phyloP scores from a whole-genome alignment of 75 land plant genomes.

The Azolla pinnata region DNA sequence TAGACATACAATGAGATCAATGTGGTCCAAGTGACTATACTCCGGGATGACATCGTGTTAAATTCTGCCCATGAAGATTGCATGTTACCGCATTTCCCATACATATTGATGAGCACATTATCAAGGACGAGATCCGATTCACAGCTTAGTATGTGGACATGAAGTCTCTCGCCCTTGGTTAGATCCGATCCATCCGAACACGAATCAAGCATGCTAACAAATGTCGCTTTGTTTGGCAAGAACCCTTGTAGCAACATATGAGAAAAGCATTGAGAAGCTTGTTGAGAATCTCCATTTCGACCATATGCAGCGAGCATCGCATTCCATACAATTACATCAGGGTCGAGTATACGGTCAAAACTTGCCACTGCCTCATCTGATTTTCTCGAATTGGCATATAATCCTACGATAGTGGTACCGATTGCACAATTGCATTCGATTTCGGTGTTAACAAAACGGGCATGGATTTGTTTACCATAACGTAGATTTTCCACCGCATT shows the following conservation, averaged over 20 bases:
- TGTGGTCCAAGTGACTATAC: slow-evolving; percentile 9
- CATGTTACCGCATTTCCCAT: slow-evolving; percentile 23
- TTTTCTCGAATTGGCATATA: slow-evolving; percentile 37
- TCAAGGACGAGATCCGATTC: slow-evolving; percentile 25
- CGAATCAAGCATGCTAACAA: slow-evolving; percentile 42
- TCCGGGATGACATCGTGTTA: background rate
- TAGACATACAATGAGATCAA: slow-evolving; percentile 3
- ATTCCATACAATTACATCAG: slow-evolving; percentile 37
- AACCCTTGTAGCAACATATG: slow-evolving; percentile 67
- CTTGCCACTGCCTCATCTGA: slow-evolving; percentile 11
- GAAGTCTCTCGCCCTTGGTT: slow-evolving; percentile 1
- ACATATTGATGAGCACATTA: slow-evolving; percentile 43
- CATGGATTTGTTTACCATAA: slow-evolving; percentile 42
- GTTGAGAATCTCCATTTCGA: slow-evolving; percentile 32
- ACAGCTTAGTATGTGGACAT: slow-evolving; percentile 12
- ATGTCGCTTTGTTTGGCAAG: slow-evolving; percentile 46
- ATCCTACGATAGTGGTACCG: slow-evolving; percentile 34
- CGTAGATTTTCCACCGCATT: slow-evolving; percentile 4
- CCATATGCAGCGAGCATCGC: slow-evolving; percentile 25
- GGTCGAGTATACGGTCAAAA: slow-evolving; percentile 22
- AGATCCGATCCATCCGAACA: slow-evolving; percentile 25
- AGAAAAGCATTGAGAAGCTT: slow-evolving; percentile 35
- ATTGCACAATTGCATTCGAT: slow-evolving; percentile 30
- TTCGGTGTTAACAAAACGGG: slow-evolving; percentile 15
- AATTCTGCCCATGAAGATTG: background rate